Conservation (phyloP, 257 asterid genomes). For the Rubia yunnanensis region DNA sequence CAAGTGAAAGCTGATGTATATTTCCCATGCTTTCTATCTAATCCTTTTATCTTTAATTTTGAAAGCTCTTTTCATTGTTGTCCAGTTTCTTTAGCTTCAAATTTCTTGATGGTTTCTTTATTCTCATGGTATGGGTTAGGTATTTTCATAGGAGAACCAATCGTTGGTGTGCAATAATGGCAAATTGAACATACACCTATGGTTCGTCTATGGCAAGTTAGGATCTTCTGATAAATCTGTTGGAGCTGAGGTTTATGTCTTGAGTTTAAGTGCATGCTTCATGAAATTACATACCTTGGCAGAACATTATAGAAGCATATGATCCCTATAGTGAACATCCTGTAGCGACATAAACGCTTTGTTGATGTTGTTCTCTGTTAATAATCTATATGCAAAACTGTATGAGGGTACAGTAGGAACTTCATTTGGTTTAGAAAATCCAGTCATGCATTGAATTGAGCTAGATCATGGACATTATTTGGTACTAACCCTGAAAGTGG, state of each 20-base stretch:
- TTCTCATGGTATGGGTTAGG: not conserved
- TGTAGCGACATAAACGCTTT: not conserved
- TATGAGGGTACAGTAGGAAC: not conserved
- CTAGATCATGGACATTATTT: not conserved
- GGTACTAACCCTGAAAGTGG: not conserved
- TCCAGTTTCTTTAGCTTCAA: not conserved
- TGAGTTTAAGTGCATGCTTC: no score
- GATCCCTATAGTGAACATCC: not conserved
- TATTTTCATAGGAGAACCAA: slow-evolving; percentile 10
- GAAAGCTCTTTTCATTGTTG: not conserved
- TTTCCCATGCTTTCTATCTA: slow-evolving; percentile 3
- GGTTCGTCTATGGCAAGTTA: slow-evolving; percentile 74
- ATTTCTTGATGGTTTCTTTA: not conserved
- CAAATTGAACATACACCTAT: slow-evolving; percentile 58
- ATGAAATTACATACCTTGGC: no score
- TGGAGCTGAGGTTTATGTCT: slow-evolving; percentile 55
- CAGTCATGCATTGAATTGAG: not conserved
- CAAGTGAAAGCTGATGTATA: slow-evolving; percentile 45
- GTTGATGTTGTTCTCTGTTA: not conserved
- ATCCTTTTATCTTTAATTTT: not conserved
- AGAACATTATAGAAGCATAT: no score
- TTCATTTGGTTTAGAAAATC: not conserved
- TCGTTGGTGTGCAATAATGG: slow-evolving; percentile 68
- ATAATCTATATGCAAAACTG: not conserved
- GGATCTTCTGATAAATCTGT: slow-evolving; percentile 82